Evolutionary conservation across 1,284 basidiomycete species (phyloP).

Genomic region (Apiotrichum gamsii): DNA sequence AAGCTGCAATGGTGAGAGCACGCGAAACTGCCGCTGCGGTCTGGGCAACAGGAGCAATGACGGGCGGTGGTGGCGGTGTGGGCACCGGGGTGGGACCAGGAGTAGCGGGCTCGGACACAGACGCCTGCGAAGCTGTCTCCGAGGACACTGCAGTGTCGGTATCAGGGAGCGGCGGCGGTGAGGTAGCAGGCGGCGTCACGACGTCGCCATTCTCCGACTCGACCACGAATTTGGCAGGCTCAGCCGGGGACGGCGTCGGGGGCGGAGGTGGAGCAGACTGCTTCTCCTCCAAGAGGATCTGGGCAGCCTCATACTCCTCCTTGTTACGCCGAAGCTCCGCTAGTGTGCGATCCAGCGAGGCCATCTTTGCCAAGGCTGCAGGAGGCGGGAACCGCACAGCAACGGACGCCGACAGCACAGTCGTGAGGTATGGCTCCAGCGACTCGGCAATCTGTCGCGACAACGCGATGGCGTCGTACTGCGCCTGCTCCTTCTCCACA

Average conservation of each 20-base stretch:
- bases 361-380: conserved; percentile 76
- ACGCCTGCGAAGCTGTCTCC: too few relatives aligned
- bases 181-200: too few relatives aligned
- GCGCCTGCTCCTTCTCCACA: conserved; percentile 60
- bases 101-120: too few relatives aligned
- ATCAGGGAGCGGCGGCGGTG: too few relatives aligned
- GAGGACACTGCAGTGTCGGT: too few relatives aligned
- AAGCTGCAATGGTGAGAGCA: too few relatives aligned
- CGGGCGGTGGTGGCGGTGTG: neutral
- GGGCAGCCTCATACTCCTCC: conserved; percentile 64
- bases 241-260: neutral
- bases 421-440: conserved; percentile 71
- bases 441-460: conserved; percentile 58
- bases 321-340: conserved; percentile 61
- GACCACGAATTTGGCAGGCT: too few relatives aligned
- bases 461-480: conserved; percentile 50
- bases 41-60: too few relatives aligned
- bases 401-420: conserved; percentile 84
- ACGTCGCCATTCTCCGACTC: too few relatives aligned
- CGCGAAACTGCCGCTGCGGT: too few relatives aligned
- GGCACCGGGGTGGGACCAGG: neutral
- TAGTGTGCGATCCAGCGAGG: conserved; percentile 71
- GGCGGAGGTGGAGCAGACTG: neutral
- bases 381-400: conserved; percentile 85
- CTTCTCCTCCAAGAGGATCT: conserved; percentile 68